Percentiles rank a stretch among this genome's conserved stretches.
Conservation (phyloP, 208 protist species). For the Trypanosoma cruzi region DNA sequence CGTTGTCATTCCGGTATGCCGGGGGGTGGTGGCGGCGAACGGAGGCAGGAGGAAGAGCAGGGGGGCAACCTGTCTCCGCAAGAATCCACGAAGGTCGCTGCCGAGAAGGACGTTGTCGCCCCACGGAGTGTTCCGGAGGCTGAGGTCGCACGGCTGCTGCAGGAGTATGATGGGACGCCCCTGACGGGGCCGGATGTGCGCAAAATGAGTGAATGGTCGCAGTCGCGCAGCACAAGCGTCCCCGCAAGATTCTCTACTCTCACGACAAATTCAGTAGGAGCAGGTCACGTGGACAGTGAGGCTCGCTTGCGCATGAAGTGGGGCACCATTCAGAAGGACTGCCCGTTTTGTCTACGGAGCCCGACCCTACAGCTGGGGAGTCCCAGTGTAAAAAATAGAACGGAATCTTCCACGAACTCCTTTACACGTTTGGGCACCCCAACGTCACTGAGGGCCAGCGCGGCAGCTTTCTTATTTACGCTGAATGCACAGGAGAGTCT, state of each 20-base stretch:
- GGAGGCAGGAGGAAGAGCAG: background rate
- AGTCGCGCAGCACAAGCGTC: background rate
- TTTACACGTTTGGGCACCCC: background rate
- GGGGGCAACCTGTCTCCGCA: background rate
- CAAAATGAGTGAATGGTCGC: background rate
- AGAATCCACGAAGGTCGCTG: background rate
- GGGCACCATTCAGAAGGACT: background rate
- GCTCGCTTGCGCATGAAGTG: background rate
- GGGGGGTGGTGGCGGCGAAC: background rate
- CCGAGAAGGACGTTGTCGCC: too few species aligned
- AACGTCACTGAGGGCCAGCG: background rate
- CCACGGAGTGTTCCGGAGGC: background rate
- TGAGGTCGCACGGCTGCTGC: background rate
- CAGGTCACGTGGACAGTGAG: background rate
- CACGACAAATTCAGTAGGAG: background rate
- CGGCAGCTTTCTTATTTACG: constrained; percentile 18
- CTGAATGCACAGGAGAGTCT: background rate
- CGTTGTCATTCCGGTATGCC: too few species aligned
- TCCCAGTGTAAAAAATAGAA: too few species aligned
- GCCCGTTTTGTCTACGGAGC: background rate
- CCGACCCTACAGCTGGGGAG: background rate
- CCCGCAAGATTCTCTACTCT: background rate
- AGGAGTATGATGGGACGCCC: background rate
- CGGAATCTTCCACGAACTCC: background rate
- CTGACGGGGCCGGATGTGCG: background rate